phyloP scores from a whole-genome alignment of 1,284 basidiomycete species.

The Microbotryum violaceum region DNA sequence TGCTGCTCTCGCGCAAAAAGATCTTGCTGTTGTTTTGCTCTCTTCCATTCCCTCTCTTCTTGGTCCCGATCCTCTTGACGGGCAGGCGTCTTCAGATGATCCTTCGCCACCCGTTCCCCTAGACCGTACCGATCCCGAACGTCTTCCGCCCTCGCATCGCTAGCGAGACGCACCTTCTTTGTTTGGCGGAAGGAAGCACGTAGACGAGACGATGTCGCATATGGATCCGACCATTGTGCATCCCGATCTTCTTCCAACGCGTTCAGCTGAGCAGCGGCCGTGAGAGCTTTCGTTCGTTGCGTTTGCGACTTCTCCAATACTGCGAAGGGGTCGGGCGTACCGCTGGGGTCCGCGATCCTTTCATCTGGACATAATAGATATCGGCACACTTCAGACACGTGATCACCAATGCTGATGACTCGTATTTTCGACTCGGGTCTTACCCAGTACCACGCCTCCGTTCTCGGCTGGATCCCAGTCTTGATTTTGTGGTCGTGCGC shows the following conservation, averaged over 20 bases:
- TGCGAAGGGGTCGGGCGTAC: slow-evolving; percentile 67
- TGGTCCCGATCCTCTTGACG: slow-evolving; percentile 46
- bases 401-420: not conserved
- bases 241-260: slow-evolving; percentile 66
- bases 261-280: slow-evolving; percentile 65
- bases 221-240: slow-evolving; percentile 73
- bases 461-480: slow-evolving; percentile 96
- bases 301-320: slow-evolving; percentile 78
- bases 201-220: slow-evolving; percentile 61
- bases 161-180: slow-evolving; percentile 51
- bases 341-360: slow-evolving; percentile 48
- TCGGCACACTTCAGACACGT: not conserved
- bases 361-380: slow-evolving; percentile 50
- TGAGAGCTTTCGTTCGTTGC: slow-evolving; percentile 61
- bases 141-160: slow-evolving; percentile 18
- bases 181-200: slow-evolving; percentile 74
- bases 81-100: slow-evolving; percentile 20
- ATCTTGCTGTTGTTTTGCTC: slow-evolving; percentile 58
- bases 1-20: slow-evolving; percentile 33
- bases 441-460: slow-evolving; percentile 82
- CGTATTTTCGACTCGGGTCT: slow-evolving; percentile 28
- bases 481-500: slow-evolving; percentile 81
- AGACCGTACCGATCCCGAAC: slow-evolving; percentile 56
- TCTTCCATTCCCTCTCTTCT: slow-evolving; percentile 50
- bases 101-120: slow-evolving; percentile 54